A percentile compares a stretch with the other conserved stretches of the same genome.
Conservation (phyloP, 805 yeast species). For the Teunomyces lycoperdinae region DNA sequence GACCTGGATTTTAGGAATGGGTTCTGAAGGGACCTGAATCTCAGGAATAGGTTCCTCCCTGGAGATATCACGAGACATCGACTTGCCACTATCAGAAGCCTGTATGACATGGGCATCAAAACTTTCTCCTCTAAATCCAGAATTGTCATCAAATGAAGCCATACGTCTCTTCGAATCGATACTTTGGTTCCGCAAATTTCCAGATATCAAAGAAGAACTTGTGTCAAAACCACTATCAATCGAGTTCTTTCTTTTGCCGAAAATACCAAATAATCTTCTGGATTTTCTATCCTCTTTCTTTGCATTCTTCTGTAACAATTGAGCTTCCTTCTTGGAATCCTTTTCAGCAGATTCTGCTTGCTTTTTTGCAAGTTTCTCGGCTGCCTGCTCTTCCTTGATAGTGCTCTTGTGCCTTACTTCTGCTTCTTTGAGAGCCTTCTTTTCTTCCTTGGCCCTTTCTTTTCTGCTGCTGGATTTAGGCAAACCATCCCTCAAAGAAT, state of each 20-base stretch:
- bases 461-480: slow-evolving; percentile 16
- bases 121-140: not conserved
- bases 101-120: not conserved
- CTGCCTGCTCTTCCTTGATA: slow-evolving; percentile 7
- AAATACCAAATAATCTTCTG: slow-evolving; percentile 3
- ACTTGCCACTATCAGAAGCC: not conserved
- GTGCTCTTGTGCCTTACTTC: slow-evolving; percentile 12
- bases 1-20: not conserved
- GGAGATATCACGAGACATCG: not conserved
- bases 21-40: not conserved
- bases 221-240: slow-evolving; percentile 1
- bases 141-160: not conserved
- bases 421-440: slow-evolving; percentile 12
- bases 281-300: slow-evolving; percentile 1
- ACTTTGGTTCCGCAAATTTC: slow-evolving; percentile 1
- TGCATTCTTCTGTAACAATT: slow-evolving; percentile 1
- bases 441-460: slow-evolving; percentile 24
- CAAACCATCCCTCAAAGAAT: slow-evolving; percentile 24
- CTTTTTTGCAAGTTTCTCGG: slow-evolving; percentile 12
- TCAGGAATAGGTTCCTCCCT: not conserved
- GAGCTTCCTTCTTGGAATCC: slow-evolving; percentile 7
- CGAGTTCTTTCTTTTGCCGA: slow-evolving; percentile 6
- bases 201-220: not conserved
- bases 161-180: not conserved
- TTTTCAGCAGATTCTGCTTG: slow-evolving; percentile 9